Conservation (phyloP, 495 filamentous ascomycete genomes). For the Poronia punctata region DNA sequence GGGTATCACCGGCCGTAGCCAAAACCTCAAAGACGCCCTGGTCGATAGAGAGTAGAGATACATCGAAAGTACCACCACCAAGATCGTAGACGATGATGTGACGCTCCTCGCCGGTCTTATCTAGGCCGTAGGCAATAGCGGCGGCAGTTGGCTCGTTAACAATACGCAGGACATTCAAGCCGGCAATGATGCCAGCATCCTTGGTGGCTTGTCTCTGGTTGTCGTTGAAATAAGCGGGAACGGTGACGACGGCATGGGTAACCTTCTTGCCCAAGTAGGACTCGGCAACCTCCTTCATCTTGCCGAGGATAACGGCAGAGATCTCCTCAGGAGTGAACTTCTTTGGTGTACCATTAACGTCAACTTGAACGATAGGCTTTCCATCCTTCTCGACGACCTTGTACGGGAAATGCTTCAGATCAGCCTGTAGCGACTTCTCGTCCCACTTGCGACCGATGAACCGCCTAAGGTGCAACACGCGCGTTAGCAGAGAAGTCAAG, state of each 20-base stretch:
- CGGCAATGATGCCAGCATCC: conserved; percentile 90
- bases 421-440: conserved; percentile 77
- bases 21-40: conserved; percentile 96
- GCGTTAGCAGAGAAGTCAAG: conserved; percentile 18
- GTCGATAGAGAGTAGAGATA: conserved; percentile 94
- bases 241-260: conserved; percentile 93
- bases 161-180: conserved; percentile 93
- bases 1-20: conserved; percentile 97
- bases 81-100: conserved; percentile 97
- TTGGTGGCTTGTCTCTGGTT: conserved; percentile 97
- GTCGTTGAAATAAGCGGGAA: conserved; percentile 99
- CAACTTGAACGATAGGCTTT: conserved; percentile 73
- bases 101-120: conserved; percentile 78
- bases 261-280: conserved; percentile 90
- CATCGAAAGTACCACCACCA: conserved; percentile 99
- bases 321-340: conserved; percentile 82
- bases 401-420: conserved; percentile 89
- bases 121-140: conserved; percentile 81
- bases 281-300: conserved; percentile 98
- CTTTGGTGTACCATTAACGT: conserved; percentile 66
- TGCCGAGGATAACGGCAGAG: conserved; percentile 79
- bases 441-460: conserved; percentile 84
- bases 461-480: conserved; percentile 46
- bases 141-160: conserved; percentile 93
- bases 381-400: conserved; percentile 74